These are phyloP conservation scores for Adansonia grandidieri DNA, from an alignment of 441 rosid genomes.

Conservation along the genomic window DNA sequence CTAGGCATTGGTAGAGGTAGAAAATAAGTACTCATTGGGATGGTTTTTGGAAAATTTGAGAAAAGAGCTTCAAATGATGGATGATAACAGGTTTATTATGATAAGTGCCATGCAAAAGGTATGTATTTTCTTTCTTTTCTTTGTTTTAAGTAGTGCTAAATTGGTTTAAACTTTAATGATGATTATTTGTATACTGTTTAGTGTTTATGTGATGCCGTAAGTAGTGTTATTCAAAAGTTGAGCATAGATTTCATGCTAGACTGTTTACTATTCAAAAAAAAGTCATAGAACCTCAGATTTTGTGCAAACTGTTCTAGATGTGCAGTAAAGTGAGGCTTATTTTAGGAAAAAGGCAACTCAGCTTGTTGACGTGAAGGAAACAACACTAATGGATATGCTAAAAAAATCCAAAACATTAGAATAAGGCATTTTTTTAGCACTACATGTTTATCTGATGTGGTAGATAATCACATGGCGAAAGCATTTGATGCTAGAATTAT, in stretches of 20 bases:
- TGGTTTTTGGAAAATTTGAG: background rate
- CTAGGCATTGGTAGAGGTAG: background rate
- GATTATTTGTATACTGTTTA: too few species aligned
- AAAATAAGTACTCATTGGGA: background rate
- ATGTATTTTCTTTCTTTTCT: too few species aligned
- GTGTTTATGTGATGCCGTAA: background rate
- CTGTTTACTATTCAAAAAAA: too few species aligned
- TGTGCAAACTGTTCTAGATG: background rate
- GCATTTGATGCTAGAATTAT: background rate
- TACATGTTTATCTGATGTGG: background rate
- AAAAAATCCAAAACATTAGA: background rate
- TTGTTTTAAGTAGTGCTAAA: too few species aligned
- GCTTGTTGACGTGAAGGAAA: background rate
- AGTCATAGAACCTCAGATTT: too few species aligned
- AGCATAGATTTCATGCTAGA: background rate
- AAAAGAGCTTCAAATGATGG: background rate
- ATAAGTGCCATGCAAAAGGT: background rate
- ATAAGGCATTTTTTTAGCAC: background rate
- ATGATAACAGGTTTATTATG: background rate
- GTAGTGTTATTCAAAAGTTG: background rate
- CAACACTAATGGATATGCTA: background rate
- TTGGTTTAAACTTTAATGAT: too few species aligned
- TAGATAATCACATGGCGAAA: background rate
- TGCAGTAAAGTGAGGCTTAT: background rate
- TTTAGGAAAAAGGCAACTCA: background rate